Conservation (phyloP, 352 stramenopile species). For the Phytopythium kandeliae region DNA sequence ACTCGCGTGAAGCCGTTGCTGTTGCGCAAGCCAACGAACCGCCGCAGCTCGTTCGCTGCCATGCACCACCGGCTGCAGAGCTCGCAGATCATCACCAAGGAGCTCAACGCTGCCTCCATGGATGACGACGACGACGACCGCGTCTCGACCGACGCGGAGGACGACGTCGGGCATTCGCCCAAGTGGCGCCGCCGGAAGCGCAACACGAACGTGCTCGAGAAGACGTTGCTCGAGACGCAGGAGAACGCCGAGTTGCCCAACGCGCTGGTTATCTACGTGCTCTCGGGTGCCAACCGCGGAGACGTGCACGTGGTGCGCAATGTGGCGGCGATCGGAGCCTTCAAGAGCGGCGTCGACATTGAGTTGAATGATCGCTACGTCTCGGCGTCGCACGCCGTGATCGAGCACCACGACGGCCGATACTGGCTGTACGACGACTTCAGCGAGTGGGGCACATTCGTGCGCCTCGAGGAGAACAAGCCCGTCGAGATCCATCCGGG, state of each 20-base stretch:
- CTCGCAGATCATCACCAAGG: constrained; percentile 29
- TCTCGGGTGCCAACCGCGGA: constrained; percentile 65
- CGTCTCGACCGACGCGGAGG: not conserved
- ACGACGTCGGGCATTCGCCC: constrained; percentile 13
- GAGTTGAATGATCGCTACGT: constrained; percentile 68
- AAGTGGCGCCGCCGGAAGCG: constrained; percentile 77
- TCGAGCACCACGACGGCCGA: constrained; percentile 59
- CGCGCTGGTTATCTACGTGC: constrained; percentile 69
- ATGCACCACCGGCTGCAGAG: constrained; percentile 17
- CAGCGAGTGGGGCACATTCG: constrained; percentile 68
- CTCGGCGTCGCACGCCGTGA: constrained; percentile 48
- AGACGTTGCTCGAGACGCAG: constrained; percentile 47
- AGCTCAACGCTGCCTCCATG: not conserved
- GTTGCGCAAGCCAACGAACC: constrained; percentile 9
- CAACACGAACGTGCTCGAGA: constrained; percentile 61
- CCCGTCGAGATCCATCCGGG: constrained; percentile 51
- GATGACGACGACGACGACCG: constrained; percentile 20
- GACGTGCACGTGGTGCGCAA: constrained; percentile 77
- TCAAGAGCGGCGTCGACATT: constrained; percentile 55
- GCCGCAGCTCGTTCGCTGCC: constrained; percentile 11
- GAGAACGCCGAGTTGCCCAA: constrained; percentile 41
- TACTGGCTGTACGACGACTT: constrained; percentile 74
- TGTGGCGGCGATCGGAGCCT: constrained; percentile 43
- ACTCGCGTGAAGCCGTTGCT: constrained; percentile 8
- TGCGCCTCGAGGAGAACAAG: constrained; percentile 71